Evolutionary conservation across 352 stramenopile genomes (phyloP), one percentile per base, ranked within the genome.

Genomic region (Pythium aquatile): DNA sequence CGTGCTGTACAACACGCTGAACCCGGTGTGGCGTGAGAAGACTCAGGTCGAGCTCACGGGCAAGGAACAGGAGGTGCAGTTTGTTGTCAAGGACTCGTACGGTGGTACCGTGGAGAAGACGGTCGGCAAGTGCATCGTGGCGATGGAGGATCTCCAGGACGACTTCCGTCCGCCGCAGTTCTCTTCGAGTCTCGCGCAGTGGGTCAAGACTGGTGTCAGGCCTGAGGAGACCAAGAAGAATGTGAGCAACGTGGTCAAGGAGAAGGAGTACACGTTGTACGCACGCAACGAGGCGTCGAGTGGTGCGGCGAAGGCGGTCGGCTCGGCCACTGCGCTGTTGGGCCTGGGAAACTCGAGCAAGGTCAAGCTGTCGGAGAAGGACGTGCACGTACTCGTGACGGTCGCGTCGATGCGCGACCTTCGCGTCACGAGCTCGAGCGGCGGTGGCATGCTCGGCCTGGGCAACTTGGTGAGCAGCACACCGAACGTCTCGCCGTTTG

Each of bases 81-180:
- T 95, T 47, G 83, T 92, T 10, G 87, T 95, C 33, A 92, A 92
- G 64, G 85, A 95, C 58, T 93, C 86, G 35, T 96, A 91, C 58
- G 82, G 84, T 17, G 86, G 85, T 8, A 81, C 85, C 0, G 77
- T 94, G 10, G 87, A 87, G 33, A 87, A 85, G 65, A 93, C 83
- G 14, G 76, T 96, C 30, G 87, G 87, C 39, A 93, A 93, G 65
- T 82, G 78, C 46, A 77, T 86, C 46, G 58, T 96, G 54, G 75
- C 79, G 61, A 89, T 96, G 75, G 60, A 77, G 20, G 78, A 92
- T 54, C 55, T 96, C 7, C 75, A 83, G 47, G 70, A 93, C 7
- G 85, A 96, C 62, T 96, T 96, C 52, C 83, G 85, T 33, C 77
- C 83, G 9, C 83, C 81, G 0, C 67, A 91, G 66, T 86, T 82